Conservation (phyloP, 2,329 filamentous ascomycete genomes). For the Aspergillus neotritici region DNA sequence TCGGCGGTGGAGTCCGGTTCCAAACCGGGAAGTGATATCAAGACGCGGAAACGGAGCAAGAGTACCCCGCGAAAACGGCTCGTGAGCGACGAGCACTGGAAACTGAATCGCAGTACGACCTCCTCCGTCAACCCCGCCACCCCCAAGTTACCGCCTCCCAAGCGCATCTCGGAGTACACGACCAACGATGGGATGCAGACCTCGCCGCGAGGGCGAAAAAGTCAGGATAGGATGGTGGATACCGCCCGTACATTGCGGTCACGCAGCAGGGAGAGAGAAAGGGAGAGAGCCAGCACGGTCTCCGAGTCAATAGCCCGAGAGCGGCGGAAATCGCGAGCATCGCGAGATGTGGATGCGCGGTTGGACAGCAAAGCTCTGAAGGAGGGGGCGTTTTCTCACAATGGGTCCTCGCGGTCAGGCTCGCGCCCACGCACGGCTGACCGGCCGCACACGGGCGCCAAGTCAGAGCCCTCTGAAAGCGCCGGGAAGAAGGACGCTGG, state of each 20-base stretch:
- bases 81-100: slow-evolving; percentile 86
- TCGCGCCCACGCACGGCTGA: slow-evolving; percentile 20
- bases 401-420: slow-evolving; percentile 14
- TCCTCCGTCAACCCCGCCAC: slow-evolving; percentile 37
- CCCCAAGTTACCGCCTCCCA: slow-evolving; percentile 37
- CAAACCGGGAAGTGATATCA: slow-evolving; percentile 23
- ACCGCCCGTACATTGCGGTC: slow-evolving; percentile 19
- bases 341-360: slow-evolving; percentile 17
- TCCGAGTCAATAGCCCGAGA: slow-evolving; percentile 22
- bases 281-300: slow-evolving; percentile 23
- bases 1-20: slow-evolving; percentile 19
- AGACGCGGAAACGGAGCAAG: slow-evolving; percentile 39
- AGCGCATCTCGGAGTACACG: slow-evolving; percentile 40
- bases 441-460: slow-evolving; percentile 17
- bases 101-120: slow-evolving; percentile 43
- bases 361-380: slow-evolving; percentile 17
- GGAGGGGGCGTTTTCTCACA: slow-evolving; percentile 12
- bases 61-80: slow-evolving; percentile 82
- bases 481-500: slow-evolving; percentile 23
- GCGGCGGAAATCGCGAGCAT: slow-evolving; percentile 18
- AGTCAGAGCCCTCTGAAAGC: slow-evolving; percentile 20
- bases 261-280: slow-evolving; percentile 24
- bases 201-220: slow-evolving; percentile 21
- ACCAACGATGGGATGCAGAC: slow-evolving; percentile 25
- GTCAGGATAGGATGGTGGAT: slow-evolving; percentile 23